Conservation (phyloP, 208 protist genomes). For the Leishmania tropica region DNA sequence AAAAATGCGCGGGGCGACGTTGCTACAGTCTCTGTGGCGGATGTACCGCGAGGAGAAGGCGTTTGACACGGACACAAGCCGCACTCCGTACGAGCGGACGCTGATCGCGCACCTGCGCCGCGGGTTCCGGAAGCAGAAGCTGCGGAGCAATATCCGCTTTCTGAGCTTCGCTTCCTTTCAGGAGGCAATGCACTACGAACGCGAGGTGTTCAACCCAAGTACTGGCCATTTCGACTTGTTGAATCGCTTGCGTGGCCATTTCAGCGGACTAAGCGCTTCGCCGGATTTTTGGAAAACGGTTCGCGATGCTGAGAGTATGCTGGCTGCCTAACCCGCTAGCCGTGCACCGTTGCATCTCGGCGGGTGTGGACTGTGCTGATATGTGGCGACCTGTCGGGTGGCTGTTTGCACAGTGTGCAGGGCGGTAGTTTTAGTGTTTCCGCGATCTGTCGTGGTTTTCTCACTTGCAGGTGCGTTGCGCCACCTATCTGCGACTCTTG, state of each 20-base stretch:
- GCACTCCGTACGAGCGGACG: conserved; percentile 34
- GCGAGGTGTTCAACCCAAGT: conserved; percentile 59
- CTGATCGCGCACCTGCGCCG: conserved; percentile 49
- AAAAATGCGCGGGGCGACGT: conserved; percentile 66
- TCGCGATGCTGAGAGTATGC: conserved; percentile 6
- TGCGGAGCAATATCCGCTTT: conserved; percentile 50
- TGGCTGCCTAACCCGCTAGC: neutral
- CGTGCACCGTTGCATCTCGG: neutral
- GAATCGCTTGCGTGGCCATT: conserved; percentile 65
- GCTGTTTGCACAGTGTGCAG: neutral
- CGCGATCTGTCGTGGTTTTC: neutral
- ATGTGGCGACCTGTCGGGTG: neutral
- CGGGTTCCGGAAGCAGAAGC: conserved; percentile 53
- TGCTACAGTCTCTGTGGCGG: conserved; percentile 85
- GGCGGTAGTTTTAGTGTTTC: too few relatives aligned
- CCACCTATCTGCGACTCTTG: neutral
- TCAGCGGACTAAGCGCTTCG: conserved; percentile 34
- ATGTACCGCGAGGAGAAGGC: conserved; percentile 65
- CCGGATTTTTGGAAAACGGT: conserved; percentile 26
- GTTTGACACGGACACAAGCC: conserved; percentile 49
- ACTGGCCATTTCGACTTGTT: conserved; percentile 72
- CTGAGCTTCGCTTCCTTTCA: conserved; percentile 40
- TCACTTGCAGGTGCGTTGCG: neutral
- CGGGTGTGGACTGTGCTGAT: neutral
- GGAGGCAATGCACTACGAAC: conserved; percentile 59